Percentiles rank a stretch among this genome's conserved stretches.
Conservation (phyloP, 1,139 yeast species). For the Scheffersomyces cryptocercus region DNA sequence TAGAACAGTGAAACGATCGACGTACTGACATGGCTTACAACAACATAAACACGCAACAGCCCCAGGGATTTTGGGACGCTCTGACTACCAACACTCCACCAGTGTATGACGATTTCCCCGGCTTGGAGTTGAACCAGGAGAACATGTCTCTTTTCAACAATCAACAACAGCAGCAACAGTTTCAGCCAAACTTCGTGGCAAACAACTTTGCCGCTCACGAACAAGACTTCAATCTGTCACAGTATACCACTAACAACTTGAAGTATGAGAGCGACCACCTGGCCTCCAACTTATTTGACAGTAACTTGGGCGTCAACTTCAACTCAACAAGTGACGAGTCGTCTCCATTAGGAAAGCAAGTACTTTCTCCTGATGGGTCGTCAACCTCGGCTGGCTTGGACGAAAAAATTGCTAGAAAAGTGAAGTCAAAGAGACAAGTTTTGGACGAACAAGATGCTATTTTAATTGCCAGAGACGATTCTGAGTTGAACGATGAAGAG, state of each 20-base stretch:
- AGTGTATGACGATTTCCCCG: slow-evolving; percentile 3
- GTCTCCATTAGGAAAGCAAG: neutral
- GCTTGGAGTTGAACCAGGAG: slow-evolving; percentile 6
- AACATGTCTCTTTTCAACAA: slow-evolving; percentile 6
- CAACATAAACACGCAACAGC: neutral
- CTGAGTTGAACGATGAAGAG: slow-evolving; percentile 49
- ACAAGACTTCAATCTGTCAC: neutral
- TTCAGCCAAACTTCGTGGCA: neutral
- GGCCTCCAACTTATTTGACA: neutral
- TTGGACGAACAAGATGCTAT: slow-evolving; percentile 41
- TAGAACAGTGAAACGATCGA: no score
- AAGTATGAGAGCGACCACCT: neutral
- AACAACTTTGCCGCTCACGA: neutral
- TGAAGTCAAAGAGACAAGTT: slow-evolving; percentile 25
- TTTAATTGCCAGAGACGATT: slow-evolving; percentile 41
- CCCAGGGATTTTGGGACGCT: slow-evolving; percentile 1
- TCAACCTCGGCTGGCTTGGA: neutral
- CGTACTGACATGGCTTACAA: neutral
- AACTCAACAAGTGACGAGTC: neutral
- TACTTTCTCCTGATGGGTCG: neutral
- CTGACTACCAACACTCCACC: neutral
- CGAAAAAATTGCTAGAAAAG: slow-evolving; percentile 1
- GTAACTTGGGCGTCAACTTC: neutral
- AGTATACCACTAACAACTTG: neutral
- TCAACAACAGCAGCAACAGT: neutral